Conservation (phyloP, 2,329 filamentous ascomycete species). For the Diaporthe sp. region DNA sequence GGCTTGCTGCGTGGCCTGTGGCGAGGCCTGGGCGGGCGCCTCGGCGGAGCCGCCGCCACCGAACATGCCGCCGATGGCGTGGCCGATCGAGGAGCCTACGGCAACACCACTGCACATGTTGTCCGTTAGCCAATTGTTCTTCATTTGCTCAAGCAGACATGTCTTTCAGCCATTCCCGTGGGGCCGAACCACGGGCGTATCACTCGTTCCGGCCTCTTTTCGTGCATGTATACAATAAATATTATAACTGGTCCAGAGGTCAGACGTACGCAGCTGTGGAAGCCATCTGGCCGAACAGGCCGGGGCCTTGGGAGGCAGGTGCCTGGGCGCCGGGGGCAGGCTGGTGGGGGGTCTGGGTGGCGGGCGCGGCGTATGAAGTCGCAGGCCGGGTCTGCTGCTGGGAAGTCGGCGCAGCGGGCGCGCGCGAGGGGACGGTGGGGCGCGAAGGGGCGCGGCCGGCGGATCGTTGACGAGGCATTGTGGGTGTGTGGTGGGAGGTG, state of each 20-base stretch:
- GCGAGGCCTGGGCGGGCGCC: conserved; percentile 61
- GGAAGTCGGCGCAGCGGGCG: conserved; percentile 58
- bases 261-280: conserved; percentile 94
- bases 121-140: conserved; percentile 43
- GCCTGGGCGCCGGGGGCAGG: conserved; percentile 65
- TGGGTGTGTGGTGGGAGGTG: conserved; percentile 46
- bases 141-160: neutral
- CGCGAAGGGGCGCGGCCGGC: conserved; percentile 75
- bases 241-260: neutral
- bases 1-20: conserved; percentile 63
- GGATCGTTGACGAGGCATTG: conserved; percentile 85
- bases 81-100: conserved; percentile 93
- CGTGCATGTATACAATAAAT: neutral
- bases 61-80: conserved; percentile 93
- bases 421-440: conserved; percentile 73
- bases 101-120: conserved; percentile 83
- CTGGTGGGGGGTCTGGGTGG: conserved; percentile 58
- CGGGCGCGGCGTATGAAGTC: conserved; percentile 72
- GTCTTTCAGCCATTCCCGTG: conserved; percentile 37
- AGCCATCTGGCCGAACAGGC: conserved; percentile 96
- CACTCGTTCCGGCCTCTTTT: neutral
- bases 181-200: neutral
- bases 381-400: conserved; percentile 78
- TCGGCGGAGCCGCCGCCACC: conserved; percentile 75
- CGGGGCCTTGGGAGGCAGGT: conserved; percentile 74